phyloP scores from a whole-genome alignment of 2,329 filamentous ascomycete species.

The Pseudopyrenochaeta lycopersici region DNA sequence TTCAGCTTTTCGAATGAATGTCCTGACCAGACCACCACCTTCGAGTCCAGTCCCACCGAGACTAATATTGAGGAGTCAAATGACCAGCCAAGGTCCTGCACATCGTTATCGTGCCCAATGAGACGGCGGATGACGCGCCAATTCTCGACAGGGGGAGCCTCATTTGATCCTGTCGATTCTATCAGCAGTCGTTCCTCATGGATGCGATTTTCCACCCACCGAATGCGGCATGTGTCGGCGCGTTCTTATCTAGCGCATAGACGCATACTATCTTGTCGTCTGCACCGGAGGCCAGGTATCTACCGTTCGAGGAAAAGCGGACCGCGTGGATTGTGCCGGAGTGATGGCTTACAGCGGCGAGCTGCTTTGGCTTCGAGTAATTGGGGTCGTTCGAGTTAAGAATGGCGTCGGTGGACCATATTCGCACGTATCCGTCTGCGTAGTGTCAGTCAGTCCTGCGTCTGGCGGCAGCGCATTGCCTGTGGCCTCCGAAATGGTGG shows the following conservation, averaged over 20 bases:
- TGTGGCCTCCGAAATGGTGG: conserved; percentile 20
- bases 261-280: conserved; percentile 99
- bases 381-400: conserved; percentile 77
- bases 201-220: conserved; percentile 61
- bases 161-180: conserved; percentile 71
- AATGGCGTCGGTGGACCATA: conserved; percentile 97
- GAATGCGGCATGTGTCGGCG: conserved; percentile 79
- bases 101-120: conserved; percentile 97
- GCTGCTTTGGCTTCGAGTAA: conserved; percentile 84
- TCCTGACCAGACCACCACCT: conserved; percentile 97
- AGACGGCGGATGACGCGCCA: conserved; percentile 95
- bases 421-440: conserved; percentile 90
- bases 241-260: conserved; percentile 86
- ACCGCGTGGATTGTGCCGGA: conserved; percentile 97
- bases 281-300: conserved; percentile 94
- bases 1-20: conserved; percentile 98
- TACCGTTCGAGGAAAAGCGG: conserved; percentile 93
- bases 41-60: conserved; percentile 95
- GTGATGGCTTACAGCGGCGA: conserved; percentile 98
- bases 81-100: conserved; percentile 97
- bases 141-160: conserved; percentile 92
- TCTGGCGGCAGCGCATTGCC: conserved; percentile 25
- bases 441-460: conserved; percentile 22
- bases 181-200: conserved; percentile 18
- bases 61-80: conserved; percentile 94